Conservation (phyloP, 2,329 filamentous ascomycete genomes). For the Aspergillus arachidicola region DNA sequence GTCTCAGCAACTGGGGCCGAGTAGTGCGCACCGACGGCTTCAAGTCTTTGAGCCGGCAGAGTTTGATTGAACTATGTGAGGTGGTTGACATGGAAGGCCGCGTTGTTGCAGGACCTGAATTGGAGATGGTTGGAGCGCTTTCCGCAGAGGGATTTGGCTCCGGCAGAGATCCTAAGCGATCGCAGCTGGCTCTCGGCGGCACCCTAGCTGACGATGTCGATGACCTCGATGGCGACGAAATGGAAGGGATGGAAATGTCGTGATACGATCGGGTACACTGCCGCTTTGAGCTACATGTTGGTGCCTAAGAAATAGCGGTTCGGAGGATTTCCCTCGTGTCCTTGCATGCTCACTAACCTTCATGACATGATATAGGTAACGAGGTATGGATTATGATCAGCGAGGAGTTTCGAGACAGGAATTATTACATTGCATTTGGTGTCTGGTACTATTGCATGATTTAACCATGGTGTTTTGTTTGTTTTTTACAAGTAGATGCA, state of each 20-base stretch:
- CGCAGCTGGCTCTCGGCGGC: slow-evolving; percentile 30
- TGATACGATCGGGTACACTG: slow-evolving; percentile 26
- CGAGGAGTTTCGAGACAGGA: neutral
- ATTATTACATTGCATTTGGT: neutral
- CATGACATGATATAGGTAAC: neutral
- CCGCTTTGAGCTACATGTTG: slow-evolving; percentile 7
- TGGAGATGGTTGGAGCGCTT: slow-evolving; percentile 63
- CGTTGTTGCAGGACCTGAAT: slow-evolving; percentile 83
- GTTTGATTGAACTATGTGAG: slow-evolving; percentile 87
- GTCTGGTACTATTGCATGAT: neutral
- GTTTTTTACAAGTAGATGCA: neutral
- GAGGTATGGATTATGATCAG: neutral
- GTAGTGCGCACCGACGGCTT: slow-evolving; percentile 90
- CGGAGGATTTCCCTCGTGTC: neutral
- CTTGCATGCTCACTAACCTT: neutral
- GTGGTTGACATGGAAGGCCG: slow-evolving; percentile 93
- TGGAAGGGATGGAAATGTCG: slow-evolving; percentile 51
- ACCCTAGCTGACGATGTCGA: slow-evolving; percentile 37
- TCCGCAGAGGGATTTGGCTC: slow-evolving; percentile 50
- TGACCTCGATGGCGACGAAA: slow-evolving; percentile 50
- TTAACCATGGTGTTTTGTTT: neutral
- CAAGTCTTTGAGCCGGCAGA: slow-evolving; percentile 73
- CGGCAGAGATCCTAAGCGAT: slow-evolving; percentile 33
- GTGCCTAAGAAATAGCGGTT: neutral
- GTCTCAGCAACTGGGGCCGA: slow-evolving; percentile 91